Evolutionary conservation across 2,329 filamentous ascomycete species (phyloP).

Genomic region (Fusarium sp.): DNA sequence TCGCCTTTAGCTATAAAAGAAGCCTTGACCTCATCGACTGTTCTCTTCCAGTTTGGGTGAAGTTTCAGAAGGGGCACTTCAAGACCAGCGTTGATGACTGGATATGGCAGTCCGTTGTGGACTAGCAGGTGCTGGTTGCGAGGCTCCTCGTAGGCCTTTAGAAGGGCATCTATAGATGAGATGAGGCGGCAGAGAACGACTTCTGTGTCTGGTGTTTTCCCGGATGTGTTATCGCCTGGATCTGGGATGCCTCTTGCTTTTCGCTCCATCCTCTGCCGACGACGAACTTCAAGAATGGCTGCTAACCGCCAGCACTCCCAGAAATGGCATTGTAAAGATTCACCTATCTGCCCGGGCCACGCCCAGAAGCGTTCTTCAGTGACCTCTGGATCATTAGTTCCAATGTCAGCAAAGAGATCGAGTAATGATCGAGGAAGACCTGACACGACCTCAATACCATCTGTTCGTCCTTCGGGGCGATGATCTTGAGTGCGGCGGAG

Average conservation of each 20-base stretch:
- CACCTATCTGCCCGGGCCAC: constrained; percentile 42
- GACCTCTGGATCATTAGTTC: constrained; percentile 40
- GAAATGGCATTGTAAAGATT: constrained; percentile 39
- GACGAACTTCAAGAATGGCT: constrained; percentile 40
- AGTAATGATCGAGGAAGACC: constrained; percentile 41
- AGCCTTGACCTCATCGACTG: constrained; percentile 30
- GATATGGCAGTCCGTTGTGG: constrained; percentile 41
- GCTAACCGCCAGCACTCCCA: constrained; percentile 46
- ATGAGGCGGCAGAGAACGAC: constrained; percentile 42
- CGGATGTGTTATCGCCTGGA: not conserved
- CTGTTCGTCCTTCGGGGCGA: constrained; percentile 13
- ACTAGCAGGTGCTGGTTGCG: constrained; percentile 39
- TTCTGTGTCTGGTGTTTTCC: constrained; percentile 23
- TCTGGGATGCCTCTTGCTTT: constrained; percentile 8
- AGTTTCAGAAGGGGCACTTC: constrained; percentile 38
- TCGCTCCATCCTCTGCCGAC: constrained; percentile 33
- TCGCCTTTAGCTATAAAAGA: constrained; percentile 25
- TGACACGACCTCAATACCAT: constrained; percentile 37
- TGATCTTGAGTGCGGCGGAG: constrained; percentile 38
- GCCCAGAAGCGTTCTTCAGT: constrained; percentile 40
- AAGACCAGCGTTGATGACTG: constrained; percentile 34
- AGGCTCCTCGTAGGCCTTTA: constrained; percentile 38
- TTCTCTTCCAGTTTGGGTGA: constrained; percentile 36
- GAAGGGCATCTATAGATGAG: constrained; percentile 42
- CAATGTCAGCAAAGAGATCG: constrained; percentile 37